A percentile compares a stretch with the other conserved stretches of the same genome.
These are phyloP conservation scores for Ramaria rubella DNA, from an alignment of 768 basidiomycete species.

Conservation along the genomic window DNA sequence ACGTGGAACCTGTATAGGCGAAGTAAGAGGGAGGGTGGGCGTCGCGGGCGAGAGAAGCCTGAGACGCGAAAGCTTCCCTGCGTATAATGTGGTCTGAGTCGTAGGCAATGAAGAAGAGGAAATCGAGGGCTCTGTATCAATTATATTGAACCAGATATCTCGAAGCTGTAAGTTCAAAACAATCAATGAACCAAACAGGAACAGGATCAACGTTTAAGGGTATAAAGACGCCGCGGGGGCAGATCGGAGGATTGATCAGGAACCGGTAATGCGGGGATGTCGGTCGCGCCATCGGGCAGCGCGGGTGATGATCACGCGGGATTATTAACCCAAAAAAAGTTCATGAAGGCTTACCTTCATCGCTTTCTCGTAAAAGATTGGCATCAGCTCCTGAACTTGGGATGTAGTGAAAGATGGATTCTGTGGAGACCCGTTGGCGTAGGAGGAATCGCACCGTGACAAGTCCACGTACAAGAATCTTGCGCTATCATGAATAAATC, in stretches of 20 bases:
- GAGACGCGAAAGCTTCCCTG: background rate
- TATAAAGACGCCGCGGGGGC: background rate
- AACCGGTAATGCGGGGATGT: background rate
- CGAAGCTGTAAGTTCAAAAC: constrained; percentile 32
- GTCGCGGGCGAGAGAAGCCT: background rate
- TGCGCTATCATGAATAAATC: constrained; percentile 31
- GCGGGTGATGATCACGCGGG: background rate
- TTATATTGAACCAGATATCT: constrained; percentile 34
- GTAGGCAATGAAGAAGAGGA: background rate
- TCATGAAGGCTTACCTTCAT: constrained; percentile 33
- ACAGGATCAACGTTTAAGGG: too few relatives aligned
- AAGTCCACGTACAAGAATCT: constrained; percentile 40
- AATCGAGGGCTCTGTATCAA: constrained; percentile 3
- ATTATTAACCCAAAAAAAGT: background rate
- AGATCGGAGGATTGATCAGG: constrained; percentile 11
- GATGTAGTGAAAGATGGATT: constrained; percentile 46
- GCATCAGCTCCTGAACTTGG: constrained; percentile 43
- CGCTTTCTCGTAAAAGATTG: constrained; percentile 56
- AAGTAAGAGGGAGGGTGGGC: background rate
- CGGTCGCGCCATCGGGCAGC: constrained; percentile 6
- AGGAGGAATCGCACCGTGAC: background rate
- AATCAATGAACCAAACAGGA: too few relatives aligned
- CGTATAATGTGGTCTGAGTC: constrained; percentile 11
- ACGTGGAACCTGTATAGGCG: constrained; percentile 21
- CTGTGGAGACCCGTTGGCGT: constrained; percentile 20